phyloP scores from a whole-genome alignment of 192 early-diverging fungal species.

The Gamsiella multidivaricata region DNA sequence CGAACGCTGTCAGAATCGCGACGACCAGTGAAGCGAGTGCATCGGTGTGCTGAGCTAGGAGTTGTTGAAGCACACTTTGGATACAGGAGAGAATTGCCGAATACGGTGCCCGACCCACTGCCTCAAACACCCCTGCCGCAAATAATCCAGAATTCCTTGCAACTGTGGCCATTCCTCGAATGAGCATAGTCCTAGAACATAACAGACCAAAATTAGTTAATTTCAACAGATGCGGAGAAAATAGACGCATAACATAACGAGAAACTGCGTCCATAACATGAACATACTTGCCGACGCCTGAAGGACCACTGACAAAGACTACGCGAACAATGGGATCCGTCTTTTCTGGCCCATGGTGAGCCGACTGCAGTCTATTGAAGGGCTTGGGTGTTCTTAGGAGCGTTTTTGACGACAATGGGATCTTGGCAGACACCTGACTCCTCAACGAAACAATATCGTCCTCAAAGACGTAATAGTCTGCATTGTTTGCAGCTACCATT shows the following conservation, averaged over 20 bases:
- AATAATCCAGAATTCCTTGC: slow-evolving; percentile 44
- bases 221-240: background rate
- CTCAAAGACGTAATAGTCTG: slow-evolving; percentile 30
- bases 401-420: slow-evolving; percentile 42
- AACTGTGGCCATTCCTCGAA: slow-evolving; percentile 33
- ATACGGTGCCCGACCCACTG: slow-evolving; percentile 19
- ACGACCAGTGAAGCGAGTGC: slow-evolving; percentile 37
- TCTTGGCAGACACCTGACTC: slow-evolving; percentile 26
- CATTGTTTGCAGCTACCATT: background rate
- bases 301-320: slow-evolving; percentile 42
- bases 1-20: slow-evolving; percentile 47
- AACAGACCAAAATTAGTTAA: background rate
- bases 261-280: no score
- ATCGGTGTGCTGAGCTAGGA: slow-evolving; percentile 40
- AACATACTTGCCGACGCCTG: slow-evolving; percentile 51
- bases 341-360: slow-evolving; percentile 14
- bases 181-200: slow-evolving; percentile 20
- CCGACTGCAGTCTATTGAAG: slow-evolving; percentile 25
- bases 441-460: slow-evolving; percentile 43
- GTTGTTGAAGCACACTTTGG: slow-evolving; percentile 46
- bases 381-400: slow-evolving; percentile 28
- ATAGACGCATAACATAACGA: no score
- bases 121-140: slow-evolving; percentile 42
- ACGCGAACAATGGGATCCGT: slow-evolving; percentile 45
- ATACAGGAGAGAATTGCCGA: slow-evolving; percentile 47